Percentiles rank a stretch among this genome's conserved stretches.
phyloP scores from a whole-genome alignment of 163 green algal species.

The Chlamydomonas reinhardtii region DNA sequence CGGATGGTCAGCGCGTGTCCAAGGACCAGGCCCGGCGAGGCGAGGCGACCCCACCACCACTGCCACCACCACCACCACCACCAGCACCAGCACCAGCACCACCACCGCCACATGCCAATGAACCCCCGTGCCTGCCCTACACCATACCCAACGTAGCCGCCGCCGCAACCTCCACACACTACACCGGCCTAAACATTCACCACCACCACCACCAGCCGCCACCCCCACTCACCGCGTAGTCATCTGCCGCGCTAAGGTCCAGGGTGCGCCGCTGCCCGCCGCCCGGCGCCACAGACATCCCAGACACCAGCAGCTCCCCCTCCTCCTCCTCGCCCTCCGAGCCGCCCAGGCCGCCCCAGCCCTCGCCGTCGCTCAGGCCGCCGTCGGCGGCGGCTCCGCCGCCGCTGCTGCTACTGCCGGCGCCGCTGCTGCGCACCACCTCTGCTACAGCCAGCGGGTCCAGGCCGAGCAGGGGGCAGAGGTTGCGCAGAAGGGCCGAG shows the following conservation, averaged over 20 bases:
- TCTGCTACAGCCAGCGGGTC: conserved; percentile 66
- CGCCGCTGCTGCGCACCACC: conserved; percentile 19
- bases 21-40: too few species aligned
- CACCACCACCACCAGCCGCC: background rate
- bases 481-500: conserved; percentile 63
- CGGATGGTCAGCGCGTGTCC: too few species aligned
- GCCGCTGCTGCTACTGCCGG: background rate
- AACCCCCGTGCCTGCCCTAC: too few species aligned
- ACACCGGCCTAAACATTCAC: background rate
- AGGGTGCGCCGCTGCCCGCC: conserved; percentile 18
- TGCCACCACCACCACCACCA: too few species aligned
- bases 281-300: background rate
- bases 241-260: conserved; percentile 26
- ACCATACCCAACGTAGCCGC: too few species aligned
- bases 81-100: too few species aligned
- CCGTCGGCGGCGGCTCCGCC: background rate
- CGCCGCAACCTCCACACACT: too few species aligned
- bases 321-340: conserved; percentile 14
- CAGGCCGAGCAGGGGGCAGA: conserved; percentile 74
- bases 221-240: conserved; percentile 27
- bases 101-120: too few species aligned
- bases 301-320: background rate
- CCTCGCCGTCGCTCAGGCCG: background rate
- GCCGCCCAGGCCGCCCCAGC: background rate
- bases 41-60: too few species aligned